phyloP scores from a whole-genome alignment of 2,329 filamentous ascomycete genomes.

The Cryphonectria japonica region DNA sequence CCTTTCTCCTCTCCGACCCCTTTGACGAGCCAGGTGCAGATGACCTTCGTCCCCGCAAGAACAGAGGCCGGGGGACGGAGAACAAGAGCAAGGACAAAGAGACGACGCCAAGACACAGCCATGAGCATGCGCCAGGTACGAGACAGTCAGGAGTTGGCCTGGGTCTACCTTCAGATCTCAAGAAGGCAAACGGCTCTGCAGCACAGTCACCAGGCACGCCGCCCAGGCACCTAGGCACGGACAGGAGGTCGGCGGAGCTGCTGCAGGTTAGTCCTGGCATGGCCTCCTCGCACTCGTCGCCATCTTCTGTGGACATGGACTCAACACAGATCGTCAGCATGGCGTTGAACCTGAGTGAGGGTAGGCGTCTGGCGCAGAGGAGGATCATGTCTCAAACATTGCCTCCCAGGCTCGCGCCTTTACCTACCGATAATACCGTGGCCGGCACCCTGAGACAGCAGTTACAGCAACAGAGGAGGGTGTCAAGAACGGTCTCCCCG shows the following conservation, averaged over 20 bases:
- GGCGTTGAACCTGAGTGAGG: constrained; percentile 86
- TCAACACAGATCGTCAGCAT: constrained; percentile 91
- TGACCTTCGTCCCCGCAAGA: constrained; percentile 36
- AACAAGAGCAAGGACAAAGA: constrained; percentile 28
- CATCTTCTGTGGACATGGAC: constrained; percentile 65
- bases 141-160: constrained; percentile 19
- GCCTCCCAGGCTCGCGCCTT: constrained; percentile 55
- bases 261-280: constrained; percentile 35
- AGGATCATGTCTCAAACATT: constrained; percentile 57
- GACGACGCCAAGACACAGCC: constrained; percentile 14
- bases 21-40: constrained; percentile 38
- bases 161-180: constrained; percentile 11
- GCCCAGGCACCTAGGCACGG: neutral
- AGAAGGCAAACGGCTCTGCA: constrained; percentile 14
- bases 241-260: constrained; percentile 33
- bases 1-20: constrained; percentile 55
- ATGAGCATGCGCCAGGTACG: constrained; percentile 12
- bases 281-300: constrained; percentile 34
- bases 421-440: constrained; percentile 52
- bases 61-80: constrained; percentile 22
- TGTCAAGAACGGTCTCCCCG: constrained; percentile 65
- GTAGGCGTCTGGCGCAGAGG: constrained; percentile 66
- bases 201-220: constrained; percentile 22
- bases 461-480: constrained; percentile 70
- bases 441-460: constrained; percentile 68